Conservation (phyloP, 306 rosid genomes). For the Cyamopsis tetragonoloba region DNA sequence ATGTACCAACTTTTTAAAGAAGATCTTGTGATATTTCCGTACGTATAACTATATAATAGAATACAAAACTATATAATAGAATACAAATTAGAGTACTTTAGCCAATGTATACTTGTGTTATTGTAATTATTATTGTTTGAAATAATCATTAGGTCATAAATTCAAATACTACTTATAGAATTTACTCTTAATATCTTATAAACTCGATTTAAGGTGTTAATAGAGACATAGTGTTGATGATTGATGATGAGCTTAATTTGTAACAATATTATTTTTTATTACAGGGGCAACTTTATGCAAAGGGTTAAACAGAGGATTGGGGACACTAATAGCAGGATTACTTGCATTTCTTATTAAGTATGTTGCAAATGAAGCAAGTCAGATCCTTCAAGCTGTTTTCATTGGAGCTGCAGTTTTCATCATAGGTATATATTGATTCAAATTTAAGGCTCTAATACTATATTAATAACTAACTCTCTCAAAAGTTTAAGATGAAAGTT, state of each 20-base stretch:
- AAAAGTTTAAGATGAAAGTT: too few relatives aligned
- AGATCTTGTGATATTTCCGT: too few relatives aligned
- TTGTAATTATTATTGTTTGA: too few relatives aligned
- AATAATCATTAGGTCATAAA: too few relatives aligned
- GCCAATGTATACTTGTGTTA: too few relatives aligned
- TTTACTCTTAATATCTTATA: too few relatives aligned
- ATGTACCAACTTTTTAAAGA: too few relatives aligned
- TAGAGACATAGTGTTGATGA: background rate
- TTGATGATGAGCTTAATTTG: background rate
- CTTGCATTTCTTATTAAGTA: constrained; percentile 59
- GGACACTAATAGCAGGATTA: constrained; percentile 73
- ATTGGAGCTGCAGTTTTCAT: constrained; percentile 65
- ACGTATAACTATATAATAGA: too few relatives aligned
- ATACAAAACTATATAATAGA: too few relatives aligned
- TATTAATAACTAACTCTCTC: background rate
- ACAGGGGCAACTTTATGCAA: constrained; percentile 92
- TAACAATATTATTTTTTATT: background rate
- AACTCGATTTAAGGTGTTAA: too few relatives aligned
- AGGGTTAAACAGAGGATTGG: constrained; percentile 88
- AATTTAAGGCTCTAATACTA: background rate
- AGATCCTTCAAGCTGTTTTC: constrained; percentile 46
- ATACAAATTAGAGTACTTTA: too few relatives aligned
- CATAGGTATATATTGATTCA: constrained; percentile 43
- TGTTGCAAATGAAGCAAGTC: constrained; percentile 42
- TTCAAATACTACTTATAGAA: too few relatives aligned